Base-by-base conservation (phyloP, 2,329 filamentous ascomycete genomes). In the Zalaria sp. region DNA sequence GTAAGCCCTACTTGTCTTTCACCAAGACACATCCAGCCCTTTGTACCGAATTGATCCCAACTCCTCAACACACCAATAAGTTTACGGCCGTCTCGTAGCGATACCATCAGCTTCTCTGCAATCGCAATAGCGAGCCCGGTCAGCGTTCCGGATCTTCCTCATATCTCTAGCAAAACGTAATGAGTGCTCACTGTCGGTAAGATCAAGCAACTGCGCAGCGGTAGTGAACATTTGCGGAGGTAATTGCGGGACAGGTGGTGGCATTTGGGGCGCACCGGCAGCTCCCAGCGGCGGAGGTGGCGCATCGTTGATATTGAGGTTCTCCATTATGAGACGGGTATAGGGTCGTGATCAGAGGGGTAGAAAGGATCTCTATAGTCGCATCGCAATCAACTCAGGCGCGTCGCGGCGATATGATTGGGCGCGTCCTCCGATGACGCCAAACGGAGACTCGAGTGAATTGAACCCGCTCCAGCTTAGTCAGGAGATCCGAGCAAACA, bases 181-280 rank as follows among this genome's bases (percentile, higher is more conserved):
- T 46, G 39, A 37, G 45, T 54, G 56, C 83, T 69, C 77, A 96
- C 89, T 98, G 68, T 98, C 91, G 54, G 91, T 96, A 56, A 98
- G 73, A 61, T 98, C 91, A 45, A 98, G 70, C 45, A 98, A 71
- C 68, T 96, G 91, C 42, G 91, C 88, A 28, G 91, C 91, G 28
- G 91, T 98, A 11, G 91, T 93, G 67, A 98, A 98, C 82, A 96
- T 95, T 69, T 98, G 89, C 45, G 88, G 88, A 9, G 84, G 84
- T 34, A 89, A 68, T 63, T 85, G 82, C 48, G 76, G 73, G 4
- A 67, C 61, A 37, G 59, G 58, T 31, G 64, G 62, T 26, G 54
- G 51, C 48, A 53, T 48, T 38, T 42, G 46, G 34, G 43, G 50
- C n/a, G 29, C 36, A 4, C 38, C 7, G 7, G 7, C 29, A 32